A percentile compares a stretch with the other conserved stretches of the same genome.
Conservation (phyloP, 2,329 filamentous ascomycete species). For the Capronia americana region DNA sequence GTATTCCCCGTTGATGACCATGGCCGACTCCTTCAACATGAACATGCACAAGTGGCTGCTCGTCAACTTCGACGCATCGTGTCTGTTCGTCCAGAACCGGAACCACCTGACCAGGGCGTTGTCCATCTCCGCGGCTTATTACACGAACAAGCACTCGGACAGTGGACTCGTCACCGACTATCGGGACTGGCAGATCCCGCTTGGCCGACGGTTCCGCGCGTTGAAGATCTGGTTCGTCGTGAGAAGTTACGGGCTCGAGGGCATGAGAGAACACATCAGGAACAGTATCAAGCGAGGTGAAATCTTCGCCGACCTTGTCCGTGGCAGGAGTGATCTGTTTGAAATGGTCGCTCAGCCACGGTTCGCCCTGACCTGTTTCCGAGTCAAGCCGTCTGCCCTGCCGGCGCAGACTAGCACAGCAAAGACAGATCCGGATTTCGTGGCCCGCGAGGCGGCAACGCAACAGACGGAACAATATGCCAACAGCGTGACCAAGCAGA, state of each 20-base stretch:
- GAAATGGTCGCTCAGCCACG: conserved; percentile 73
- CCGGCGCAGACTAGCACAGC: conserved; percentile 6
- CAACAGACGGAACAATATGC: conserved; percentile 59
- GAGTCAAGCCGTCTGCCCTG: conserved; percentile 58
- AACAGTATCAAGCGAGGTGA: conserved; percentile 73
- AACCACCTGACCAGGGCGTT: conserved; percentile 79
- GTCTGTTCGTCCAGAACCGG: conserved; percentile 78
- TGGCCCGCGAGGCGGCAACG: conserved; percentile 43
- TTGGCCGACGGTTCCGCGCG: conserved; percentile 84
- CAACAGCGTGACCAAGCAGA: conserved; percentile 72
- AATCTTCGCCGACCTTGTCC: conserved; percentile 68
- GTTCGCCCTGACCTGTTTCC: conserved; percentile 81
- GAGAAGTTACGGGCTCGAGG: conserved; percentile 77
- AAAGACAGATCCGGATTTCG: conserved; percentile 44
- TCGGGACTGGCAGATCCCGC: conserved; percentile 94
- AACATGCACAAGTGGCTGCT: conserved; percentile 99
- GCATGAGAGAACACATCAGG: conserved; percentile 75
- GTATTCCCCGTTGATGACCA: conserved; percentile 54
- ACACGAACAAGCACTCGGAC: conserved; percentile 81
- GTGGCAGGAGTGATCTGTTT: conserved; percentile 70
- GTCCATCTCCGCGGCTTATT: conserved; percentile 78
- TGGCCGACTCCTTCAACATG: conserved; percentile 81
- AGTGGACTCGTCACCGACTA: conserved; percentile 89
- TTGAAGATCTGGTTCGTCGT: conserved; percentile 97
- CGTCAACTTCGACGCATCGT: conserved; percentile 87